phyloP scores from a whole-genome alignment of 1,284 basidiomycete species.

The Athelia sp. region DNA sequence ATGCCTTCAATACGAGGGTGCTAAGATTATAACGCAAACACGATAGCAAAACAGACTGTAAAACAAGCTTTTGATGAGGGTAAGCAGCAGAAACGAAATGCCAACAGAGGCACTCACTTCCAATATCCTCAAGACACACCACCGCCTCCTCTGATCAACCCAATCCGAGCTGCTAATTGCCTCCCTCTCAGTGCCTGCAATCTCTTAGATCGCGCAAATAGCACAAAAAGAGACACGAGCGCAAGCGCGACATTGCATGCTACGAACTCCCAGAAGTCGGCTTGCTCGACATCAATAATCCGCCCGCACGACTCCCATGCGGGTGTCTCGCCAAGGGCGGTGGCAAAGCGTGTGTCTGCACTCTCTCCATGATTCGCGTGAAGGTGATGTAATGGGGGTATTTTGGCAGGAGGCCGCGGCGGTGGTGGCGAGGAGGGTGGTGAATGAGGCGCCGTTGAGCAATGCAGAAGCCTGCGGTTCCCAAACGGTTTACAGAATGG shows the following conservation, averaged over 20 bases:
- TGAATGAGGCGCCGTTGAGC: slow-evolving; percentile 25
- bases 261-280: slow-evolving; percentile 85
- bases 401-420: slow-evolving; percentile 14
- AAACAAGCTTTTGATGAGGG: too few relatives aligned
- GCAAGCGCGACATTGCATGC: slow-evolving; percentile 76
- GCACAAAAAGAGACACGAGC: slow-evolving; percentile 55
- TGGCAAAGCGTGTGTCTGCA: slow-evolving; percentile 13
- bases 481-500: slow-evolving; percentile 91
- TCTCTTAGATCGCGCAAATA: slow-evolving; percentile 64
- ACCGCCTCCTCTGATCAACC: slow-evolving; percentile 36
- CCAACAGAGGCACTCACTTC: too few relatives aligned
- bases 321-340: slow-evolving; percentile 57
- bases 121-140: slow-evolving; percentile 5
- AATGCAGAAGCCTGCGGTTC: slow-evolving; percentile 83
- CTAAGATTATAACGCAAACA: too few relatives aligned
- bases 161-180: slow-evolving; percentile 80
- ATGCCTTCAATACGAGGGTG: too few relatives aligned
- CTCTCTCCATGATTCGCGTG: slow-evolving; percentile 1
- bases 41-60: too few relatives aligned
- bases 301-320: slow-evolving; percentile 91
- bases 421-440: slow-evolving; percentile 11
- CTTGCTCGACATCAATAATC: slow-evolving; percentile 69
- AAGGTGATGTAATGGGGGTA: neutral
- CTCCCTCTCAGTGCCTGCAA: slow-evolving; percentile 72
- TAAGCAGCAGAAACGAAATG: too few relatives aligned